Conservation (phyloP, 345 rosid species). For the Salix arbutifolia region DNA sequence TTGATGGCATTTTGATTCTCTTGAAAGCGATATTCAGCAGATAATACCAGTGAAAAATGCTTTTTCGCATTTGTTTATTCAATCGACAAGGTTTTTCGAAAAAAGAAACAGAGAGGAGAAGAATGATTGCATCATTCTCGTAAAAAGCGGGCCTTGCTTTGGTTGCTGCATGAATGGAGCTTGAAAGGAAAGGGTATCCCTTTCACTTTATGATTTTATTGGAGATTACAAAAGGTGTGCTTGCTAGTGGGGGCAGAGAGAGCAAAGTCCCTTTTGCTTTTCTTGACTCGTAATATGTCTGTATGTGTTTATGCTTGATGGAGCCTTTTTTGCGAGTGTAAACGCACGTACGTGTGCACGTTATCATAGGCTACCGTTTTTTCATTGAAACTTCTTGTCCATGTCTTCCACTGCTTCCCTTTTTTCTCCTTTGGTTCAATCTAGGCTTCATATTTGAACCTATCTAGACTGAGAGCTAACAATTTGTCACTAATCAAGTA, state of each 20-base stretch:
- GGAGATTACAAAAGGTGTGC: conserved; percentile 6
- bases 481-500: neutral
- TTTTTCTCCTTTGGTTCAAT: neutral
- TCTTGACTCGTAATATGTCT: conserved; percentile 13
- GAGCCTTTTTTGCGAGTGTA: neutral
- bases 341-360: neutral
- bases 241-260: conserved; percentile 35
- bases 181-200: conserved; percentile 14
- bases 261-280: conserved; percentile 7
- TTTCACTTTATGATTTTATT: conserved; percentile 13
- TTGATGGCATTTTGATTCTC: conserved; percentile 2
- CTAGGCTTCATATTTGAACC: neutral
- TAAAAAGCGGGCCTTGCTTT: conserved; percentile 23
- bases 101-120: neutral
- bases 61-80: neutral
- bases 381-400: neutral
- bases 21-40: neutral
- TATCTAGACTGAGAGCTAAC: neutral
- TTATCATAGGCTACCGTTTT: neutral
- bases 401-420: neutral
- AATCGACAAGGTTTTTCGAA: neutral
- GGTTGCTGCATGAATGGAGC: neutral
- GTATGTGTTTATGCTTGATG: neutral
- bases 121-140: conserved; percentile 37
- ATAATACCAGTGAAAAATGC: neutral